Conservation (phyloP, 495 filamentous ascomycete species). For the Penicillium subrubescens region DNA sequence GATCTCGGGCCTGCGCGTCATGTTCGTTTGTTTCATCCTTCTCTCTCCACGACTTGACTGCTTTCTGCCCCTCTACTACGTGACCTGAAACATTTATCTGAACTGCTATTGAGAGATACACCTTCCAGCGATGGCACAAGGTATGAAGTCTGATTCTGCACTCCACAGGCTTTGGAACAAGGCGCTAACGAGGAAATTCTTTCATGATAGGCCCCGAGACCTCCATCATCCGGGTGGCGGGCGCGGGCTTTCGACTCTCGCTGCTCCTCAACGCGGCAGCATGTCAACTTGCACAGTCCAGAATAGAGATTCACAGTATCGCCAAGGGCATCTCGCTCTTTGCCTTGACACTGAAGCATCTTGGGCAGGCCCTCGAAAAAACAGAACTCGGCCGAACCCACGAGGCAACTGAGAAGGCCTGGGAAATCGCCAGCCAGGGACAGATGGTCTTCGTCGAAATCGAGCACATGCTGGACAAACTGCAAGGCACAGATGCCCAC, state of each 20-base stretch:
- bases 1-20: not conserved
- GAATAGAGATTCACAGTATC: conserved; percentile 49
- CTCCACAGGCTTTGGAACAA: not conserved
- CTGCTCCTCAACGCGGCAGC: conserved; percentile 47
- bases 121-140: conserved; percentile 22
- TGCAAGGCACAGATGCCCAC: conserved; percentile 38
- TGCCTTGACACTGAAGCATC: conserved; percentile 45
- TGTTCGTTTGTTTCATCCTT: not conserved
- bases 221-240: conserved; percentile 40
- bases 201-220: conserved; percentile 24
- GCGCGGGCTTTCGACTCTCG: conserved; percentile 47
- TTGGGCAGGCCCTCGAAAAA: conserved; percentile 36
- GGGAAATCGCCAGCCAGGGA: conserved; percentile 45
- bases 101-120: not conserved
- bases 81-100: not conserved
- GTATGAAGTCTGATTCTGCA: conserved; percentile 9
- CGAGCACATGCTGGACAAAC: conserved; percentile 45
- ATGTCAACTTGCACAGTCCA: conserved; percentile 43
- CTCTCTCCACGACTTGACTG: not conserved
- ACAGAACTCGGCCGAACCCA: conserved; percentile 29
- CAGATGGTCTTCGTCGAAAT: conserved; percentile 47
- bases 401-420: conserved; percentile 40
- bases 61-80: not conserved
- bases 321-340: conserved; percentile 50
- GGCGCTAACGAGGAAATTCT: conserved; percentile 1